phyloP scores from a whole-genome alignment of 2,329 filamentous ascomycete genomes.

The Cladophialophora chaetospira region DNA sequence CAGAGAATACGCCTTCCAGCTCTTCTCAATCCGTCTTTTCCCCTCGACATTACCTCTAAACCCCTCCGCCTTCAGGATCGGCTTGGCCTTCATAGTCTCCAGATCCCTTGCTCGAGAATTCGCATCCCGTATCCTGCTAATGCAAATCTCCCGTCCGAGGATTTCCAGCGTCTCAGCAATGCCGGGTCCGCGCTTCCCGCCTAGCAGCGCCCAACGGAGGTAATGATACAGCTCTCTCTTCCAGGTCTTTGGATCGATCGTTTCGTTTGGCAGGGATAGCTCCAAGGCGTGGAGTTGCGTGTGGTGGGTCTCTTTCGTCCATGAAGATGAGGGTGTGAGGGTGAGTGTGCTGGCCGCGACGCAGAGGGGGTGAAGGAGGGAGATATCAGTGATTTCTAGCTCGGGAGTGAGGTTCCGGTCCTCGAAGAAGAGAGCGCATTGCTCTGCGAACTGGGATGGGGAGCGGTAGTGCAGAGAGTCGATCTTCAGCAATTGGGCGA shows the following conservation, averaged over 20 bases:
- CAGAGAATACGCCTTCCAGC: constrained; percentile 25
- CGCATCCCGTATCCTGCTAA: constrained; percentile 48
- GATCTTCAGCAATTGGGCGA: constrained; percentile 53
- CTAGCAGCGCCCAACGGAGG: constrained; percentile 59
- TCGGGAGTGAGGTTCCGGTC: constrained; percentile 34
- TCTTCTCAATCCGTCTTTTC: constrained; percentile 27
- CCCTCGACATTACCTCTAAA: constrained; percentile 24
- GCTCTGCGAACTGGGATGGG: constrained; percentile 56
- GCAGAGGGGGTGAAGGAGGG: constrained; percentile 41
- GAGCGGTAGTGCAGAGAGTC: constrained; percentile 56
- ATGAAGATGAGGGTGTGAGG: constrained; percentile 45
- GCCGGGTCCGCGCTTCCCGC: constrained; percentile 55
- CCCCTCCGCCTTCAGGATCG: constrained; percentile 13
- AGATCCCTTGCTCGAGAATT: constrained; percentile 29
- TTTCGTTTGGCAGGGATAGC: constrained; percentile 3
- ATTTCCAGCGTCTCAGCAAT: constrained; percentile 57
- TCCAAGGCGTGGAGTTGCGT: constrained; percentile 39
- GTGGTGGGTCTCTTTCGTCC: constrained; percentile 44
- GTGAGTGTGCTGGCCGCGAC: constrained; percentile 47
- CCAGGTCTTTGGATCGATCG: constrained; percentile 14
- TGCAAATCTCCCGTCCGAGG: constrained; percentile 55
- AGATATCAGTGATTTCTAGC: constrained; percentile 22
- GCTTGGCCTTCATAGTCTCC: constrained; percentile 10
- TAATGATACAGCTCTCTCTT: constrained; percentile 56
- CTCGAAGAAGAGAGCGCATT: constrained; percentile 62